phyloP scores from a whole-genome alignment of 495 filamentous ascomycete species.

The Penicillium angulare region DNA sequence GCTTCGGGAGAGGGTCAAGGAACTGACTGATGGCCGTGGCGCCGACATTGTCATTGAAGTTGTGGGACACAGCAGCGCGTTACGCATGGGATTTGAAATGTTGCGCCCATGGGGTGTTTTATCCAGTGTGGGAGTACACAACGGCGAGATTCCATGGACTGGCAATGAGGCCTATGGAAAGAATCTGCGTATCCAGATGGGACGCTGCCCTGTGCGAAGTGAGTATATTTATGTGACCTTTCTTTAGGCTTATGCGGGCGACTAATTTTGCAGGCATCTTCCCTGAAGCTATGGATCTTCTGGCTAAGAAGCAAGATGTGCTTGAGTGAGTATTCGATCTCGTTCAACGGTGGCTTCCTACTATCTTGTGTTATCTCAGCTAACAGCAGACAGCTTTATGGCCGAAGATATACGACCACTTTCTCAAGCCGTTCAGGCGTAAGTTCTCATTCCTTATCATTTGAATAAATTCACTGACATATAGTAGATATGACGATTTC shows the following conservation, averaged over 20 bases:
- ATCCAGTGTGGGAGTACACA: constrained; percentile 84
- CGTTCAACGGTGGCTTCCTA: no score
- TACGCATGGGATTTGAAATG: constrained; percentile 77
- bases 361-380: neutral
- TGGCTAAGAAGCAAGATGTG: constrained; percentile 52
- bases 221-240: neutral
- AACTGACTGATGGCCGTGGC: constrained; percentile 73
- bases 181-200: constrained; percentile 86
- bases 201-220: constrained; percentile 76
- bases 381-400: constrained; percentile 34
- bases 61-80: constrained; percentile 73
- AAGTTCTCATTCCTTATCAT: constrained; percentile 3
- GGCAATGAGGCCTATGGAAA: constrained; percentile 85
- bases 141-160: constrained; percentile 83
- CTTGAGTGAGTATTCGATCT: constrained; percentile 23
- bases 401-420: constrained; percentile 35
- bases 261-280: constrained; percentile 28
- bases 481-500: constrained; percentile 32
- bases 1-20: constrained; percentile 55
- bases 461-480: neutral
- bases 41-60: constrained; percentile 87
- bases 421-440: constrained; percentile 35
- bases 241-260: neutral
- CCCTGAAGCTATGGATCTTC: constrained; percentile 63
- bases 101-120: constrained; percentile 84